Evolutionary conservation across 1,284 basidiomycete species (phyloP).

Genomic region (Taiwanofungus camphoratus): DNA sequence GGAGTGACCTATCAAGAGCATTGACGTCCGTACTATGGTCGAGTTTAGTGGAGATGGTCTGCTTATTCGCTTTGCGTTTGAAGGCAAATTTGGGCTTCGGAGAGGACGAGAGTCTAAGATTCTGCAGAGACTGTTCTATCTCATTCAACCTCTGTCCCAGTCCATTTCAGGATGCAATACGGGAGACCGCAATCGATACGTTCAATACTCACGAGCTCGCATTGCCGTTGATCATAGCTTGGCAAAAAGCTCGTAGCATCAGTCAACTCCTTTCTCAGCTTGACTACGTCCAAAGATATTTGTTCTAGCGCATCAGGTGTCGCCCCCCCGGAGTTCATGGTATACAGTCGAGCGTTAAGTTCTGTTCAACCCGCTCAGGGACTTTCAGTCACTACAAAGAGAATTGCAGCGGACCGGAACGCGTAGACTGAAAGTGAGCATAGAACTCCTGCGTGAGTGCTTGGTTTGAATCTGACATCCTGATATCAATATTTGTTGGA

Average conservation of each 20-base stretch:
- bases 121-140: slow-evolving; percentile 14
- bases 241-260: slow-evolving; percentile 62
- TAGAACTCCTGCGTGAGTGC: slow-evolving; percentile 43
- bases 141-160: slow-evolving; percentile 50
- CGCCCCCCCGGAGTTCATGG: slow-evolving; percentile 10
- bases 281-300: slow-evolving; percentile 30
- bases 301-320: slow-evolving; percentile 17
- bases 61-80: slow-evolving; percentile 44
- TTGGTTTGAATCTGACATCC: slow-evolving; percentile 25
- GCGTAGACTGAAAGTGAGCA: slow-evolving; percentile 38
- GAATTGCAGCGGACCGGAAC: slow-evolving; percentile 36
- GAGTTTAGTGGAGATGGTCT: slow-evolving; percentile 15
- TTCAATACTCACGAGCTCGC: slow-evolving; percentile 49
- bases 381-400: slow-evolving; percentile 8
- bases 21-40: background rate
- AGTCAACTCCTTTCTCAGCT: slow-evolving; percentile 51
- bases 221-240: slow-evolving; percentile 68
- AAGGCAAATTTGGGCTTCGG: slow-evolving; percentile 67
- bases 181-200: background rate
- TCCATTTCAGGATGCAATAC: background rate
- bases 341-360: slow-evolving; percentile 33
- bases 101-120: slow-evolving; percentile 36
- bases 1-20: background rate
- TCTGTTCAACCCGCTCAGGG: slow-evolving; percentile 26
- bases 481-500: too few species aligned